phyloP scores from a whole-genome alignment of 163 green algal species.

The Coccomyxa subellipsoidea region DNA sequence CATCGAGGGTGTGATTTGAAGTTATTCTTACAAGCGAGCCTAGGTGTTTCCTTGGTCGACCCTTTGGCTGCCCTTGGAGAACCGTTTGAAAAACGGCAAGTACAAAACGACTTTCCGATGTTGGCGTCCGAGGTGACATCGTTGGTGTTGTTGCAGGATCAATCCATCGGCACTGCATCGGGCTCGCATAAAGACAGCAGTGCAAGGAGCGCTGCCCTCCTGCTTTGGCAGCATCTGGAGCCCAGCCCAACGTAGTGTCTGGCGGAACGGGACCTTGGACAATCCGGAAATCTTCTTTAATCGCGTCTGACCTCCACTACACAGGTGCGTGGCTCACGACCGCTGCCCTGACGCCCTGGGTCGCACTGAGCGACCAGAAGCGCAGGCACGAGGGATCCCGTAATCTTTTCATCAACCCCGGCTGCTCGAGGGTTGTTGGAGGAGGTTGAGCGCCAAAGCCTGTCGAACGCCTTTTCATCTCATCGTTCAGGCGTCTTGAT shows the following conservation, averaged over 20 bases:
- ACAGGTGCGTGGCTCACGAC: no score
- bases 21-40: neutral
- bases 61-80: neutral
- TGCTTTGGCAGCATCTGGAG: neutral
- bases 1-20: no score
- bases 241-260: neutral
- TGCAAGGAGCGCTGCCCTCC: neutral
- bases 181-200: neutral
- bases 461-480: neutral
- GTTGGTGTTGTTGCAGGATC: neutral
- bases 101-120: neutral
- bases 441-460: neutral
- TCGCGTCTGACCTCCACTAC: no score
- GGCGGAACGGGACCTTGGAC: no score
- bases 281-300: no score
- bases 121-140: neutral
- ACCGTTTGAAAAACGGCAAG: neutral
- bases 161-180: neutral
- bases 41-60: neutral
- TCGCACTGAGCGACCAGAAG: no score
- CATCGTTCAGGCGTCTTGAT: neutral
- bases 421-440: neutral
- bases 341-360: neutral
- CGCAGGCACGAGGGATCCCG: no score
- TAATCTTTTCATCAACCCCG: neutral